A percentile compares a stretch with the other conserved stretches of the same genome.
Evolutionary conservation across 805 yeast species (phyloP).

Genomic region (Ogataea salicorniae): DNA sequence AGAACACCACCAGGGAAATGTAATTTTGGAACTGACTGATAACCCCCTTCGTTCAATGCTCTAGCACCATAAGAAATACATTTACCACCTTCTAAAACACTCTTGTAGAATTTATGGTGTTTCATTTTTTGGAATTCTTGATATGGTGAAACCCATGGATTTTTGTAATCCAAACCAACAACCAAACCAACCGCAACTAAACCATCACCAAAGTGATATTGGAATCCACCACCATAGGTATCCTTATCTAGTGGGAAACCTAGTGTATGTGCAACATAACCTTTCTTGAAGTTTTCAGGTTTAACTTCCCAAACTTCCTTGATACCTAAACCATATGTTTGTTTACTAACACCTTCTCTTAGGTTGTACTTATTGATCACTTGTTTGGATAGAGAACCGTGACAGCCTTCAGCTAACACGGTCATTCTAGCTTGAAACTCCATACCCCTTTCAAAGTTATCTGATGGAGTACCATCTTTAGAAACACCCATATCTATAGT

Average conservation of each 20-base stretch:
- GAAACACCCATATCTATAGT: slow-evolving; percentile 89
- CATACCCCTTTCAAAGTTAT: slow-evolving; percentile 92
- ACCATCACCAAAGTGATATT: slow-evolving; percentile 94
- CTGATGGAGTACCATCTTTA: slow-evolving; percentile 70
- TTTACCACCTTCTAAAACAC: slow-evolving; percentile 78
- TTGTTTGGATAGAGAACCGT: slow-evolving; percentile 84
- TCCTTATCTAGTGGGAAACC: slow-evolving; percentile 77
- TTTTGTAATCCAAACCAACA: slow-evolving; percentile 87
- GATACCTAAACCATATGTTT: slow-evolving; percentile 93
- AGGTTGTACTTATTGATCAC: slow-evolving; percentile 64
- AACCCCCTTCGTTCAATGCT: slow-evolving; percentile 96
- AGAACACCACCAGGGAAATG: slow-evolving; percentile 94
- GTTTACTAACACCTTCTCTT: slow-evolving; percentile 61
- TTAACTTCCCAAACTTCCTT: slow-evolving; percentile 97
- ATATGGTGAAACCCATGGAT: slow-evolving; percentile 94
- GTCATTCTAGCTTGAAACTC: slow-evolving; percentile 90
- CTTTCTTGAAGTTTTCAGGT: slow-evolving; percentile 74
- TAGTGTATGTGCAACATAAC: slow-evolving; percentile 79
- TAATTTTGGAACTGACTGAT: slow-evolving; percentile 85
- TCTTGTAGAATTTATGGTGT: slow-evolving; percentile 77
- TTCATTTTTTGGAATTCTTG: slow-evolving; percentile 95
- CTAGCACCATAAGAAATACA: slow-evolving; percentile 94
- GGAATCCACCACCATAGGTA: slow-evolving; percentile 95
- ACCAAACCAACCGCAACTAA: slow-evolving; percentile 92
- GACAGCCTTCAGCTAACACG: slow-evolving; percentile 96